Conservation (phyloP, 2,329 filamentous ascomycete genomes). For the Ophiosphaerella herpotricha region DNA sequence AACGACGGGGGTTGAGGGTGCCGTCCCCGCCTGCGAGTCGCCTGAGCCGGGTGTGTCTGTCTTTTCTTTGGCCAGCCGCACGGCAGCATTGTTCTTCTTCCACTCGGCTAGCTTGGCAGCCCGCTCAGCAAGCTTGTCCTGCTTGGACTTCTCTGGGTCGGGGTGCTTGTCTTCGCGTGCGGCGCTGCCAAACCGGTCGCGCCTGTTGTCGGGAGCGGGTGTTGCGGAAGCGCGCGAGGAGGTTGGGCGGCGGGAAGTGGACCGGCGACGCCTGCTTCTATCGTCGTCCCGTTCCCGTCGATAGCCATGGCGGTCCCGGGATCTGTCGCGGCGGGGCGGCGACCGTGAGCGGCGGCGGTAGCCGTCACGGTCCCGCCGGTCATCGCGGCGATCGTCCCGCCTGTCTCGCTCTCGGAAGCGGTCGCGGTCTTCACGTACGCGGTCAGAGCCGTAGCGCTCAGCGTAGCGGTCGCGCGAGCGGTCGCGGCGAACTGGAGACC, state of each 20-base stretch:
- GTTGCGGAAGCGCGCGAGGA: constrained; percentile 70
- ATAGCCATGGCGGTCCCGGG: constrained; percentile 64
- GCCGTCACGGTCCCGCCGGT: constrained; percentile 58
- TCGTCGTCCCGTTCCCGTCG: constrained; percentile 68
- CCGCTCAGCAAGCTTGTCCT: constrained; percentile 32
- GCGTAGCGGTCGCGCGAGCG: constrained; percentile 35
- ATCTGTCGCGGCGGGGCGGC: constrained; percentile 61
- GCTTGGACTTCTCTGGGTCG: constrained; percentile 42
- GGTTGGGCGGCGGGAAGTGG: constrained; percentile 64
- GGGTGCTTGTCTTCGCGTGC: constrained; percentile 59
- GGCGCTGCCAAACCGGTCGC: constrained; percentile 40
- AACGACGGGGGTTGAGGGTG: constrained; percentile 64
- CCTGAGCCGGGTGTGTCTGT: constrained; percentile 66
- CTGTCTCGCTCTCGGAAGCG: constrained; percentile 46
- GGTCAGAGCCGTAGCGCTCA: constrained; percentile 52
- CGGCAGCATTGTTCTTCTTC: constrained; percentile 68
- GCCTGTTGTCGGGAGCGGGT: constrained; percentile 26
- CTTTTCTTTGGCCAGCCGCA: constrained; percentile 63
- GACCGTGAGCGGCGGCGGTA: constrained; percentile 20
- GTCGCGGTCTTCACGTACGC: constrained; percentile 51
- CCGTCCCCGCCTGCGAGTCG: constrained; percentile 60
- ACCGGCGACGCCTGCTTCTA: constrained; percentile 69
- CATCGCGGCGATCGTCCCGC: constrained; percentile 22
- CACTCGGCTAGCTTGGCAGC: constrained; percentile 66
- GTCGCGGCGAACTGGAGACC: constrained; percentile 57